These are phyloP conservation scores for Rhazya stricta DNA, from an alignment of 257 asterid genomes.

Conservation along the genomic window DNA sequence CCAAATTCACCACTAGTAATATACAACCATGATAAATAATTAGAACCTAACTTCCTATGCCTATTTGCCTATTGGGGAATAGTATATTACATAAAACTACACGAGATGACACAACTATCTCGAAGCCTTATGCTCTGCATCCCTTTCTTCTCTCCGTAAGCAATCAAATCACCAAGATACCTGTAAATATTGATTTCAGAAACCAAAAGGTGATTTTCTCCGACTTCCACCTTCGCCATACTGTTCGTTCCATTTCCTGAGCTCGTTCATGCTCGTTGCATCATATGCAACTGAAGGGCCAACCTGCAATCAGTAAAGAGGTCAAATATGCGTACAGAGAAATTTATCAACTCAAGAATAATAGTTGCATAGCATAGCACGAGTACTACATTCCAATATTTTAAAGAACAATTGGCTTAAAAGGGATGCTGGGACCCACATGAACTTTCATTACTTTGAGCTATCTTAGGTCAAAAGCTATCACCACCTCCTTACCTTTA, in stretches of 20 bases:
- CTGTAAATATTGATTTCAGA: conserved; percentile 29
- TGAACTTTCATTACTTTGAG: neutral
- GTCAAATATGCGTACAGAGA: neutral
- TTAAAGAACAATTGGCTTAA: neutral
- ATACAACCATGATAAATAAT: neutral
- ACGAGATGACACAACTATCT: neutral
- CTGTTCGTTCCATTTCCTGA: conserved; percentile 96
- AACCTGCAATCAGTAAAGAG: conserved; percentile 46
- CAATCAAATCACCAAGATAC: neutral
- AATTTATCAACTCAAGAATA: neutral
- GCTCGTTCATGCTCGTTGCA: conserved; percentile 88
- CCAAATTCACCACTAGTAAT: neutral
- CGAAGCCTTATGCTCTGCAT: neutral
- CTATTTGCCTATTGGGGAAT: neutral
- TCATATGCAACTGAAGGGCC: conserved; percentile 98
- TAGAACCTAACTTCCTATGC: neutral
- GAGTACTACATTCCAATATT: too few species aligned
- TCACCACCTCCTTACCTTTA: neutral
- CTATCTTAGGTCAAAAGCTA: neutral
- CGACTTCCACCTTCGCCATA: conserved; percentile 99
- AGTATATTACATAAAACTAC: neutral
- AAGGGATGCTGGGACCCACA: neutral
- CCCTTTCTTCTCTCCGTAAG: neutral
- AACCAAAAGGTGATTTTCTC: conserved; percentile 83
- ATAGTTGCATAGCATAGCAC: neutral